Evolutionary conservation across 2,329 filamentous ascomycete species (phyloP), one percentile per base, ranked within the genome.

Genomic region (Celoporthe dispersa): DNA sequence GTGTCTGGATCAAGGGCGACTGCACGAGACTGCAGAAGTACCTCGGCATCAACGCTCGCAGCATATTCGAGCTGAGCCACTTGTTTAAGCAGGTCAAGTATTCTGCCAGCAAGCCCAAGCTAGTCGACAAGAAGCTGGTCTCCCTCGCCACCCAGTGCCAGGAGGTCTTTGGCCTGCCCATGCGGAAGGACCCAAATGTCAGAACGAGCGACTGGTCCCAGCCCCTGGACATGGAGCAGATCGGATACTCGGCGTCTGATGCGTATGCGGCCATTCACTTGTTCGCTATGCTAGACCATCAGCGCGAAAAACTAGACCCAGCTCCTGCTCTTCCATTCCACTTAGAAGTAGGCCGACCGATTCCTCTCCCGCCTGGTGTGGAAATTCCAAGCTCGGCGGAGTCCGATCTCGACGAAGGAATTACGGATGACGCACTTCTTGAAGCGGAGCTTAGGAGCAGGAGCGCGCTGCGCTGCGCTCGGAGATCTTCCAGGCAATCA

Each of bases 51-150:
- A 78, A 91, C 0, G 83, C 90, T 1, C 85, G 83, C 64, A 92
- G 92, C 0, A 82, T 93, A 4, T 88, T 97, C 71, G 94, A 98
- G 80, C 84, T 97, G 9, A 95, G 92, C 77, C 92, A 97, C 77
- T 81, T 97, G 33, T 91, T 94, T 79, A 92, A 89, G 73, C 82
- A 97, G 14, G 87, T 97, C 73, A 94, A 90, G 71, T 91, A 89
- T 76, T 88, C 87, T 0, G 80, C 82, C 33, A 79, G 79, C 67
- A 81, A 88, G 51, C 85, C 83, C 5, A 78, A 83, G 2, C 78
- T 85, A 22, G 88, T 95, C 76, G 92, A 93, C 78, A 92, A 89
- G 76, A 84, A 78, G 65, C 80, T 89, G 7, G 90, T 95, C 12
- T 84, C 86, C 2, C 81, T 98, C 64, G 89, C 91, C 1, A 83